phyloP scores from a whole-genome alignment of 2,329 filamentous ascomycete species.

The Colletotrichum orchidophilum region DNA sequence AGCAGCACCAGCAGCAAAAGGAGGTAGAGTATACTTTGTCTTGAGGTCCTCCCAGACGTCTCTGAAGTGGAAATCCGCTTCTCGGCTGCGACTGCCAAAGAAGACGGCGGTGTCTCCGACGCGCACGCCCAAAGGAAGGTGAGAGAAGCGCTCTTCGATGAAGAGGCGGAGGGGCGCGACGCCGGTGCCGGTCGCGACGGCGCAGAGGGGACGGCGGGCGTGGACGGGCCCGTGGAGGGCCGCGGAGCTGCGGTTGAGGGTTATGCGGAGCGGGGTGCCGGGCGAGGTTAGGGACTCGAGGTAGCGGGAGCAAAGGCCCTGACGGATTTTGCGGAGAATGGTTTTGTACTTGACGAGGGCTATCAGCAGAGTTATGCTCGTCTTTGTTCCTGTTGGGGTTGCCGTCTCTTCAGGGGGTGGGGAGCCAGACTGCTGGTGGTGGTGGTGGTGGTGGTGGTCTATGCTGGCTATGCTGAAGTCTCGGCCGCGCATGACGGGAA shows the following conservation, averaged over 20 bases:
- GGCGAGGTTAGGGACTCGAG: constrained; percentile 68
- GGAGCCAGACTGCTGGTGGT: constrained; percentile 29
- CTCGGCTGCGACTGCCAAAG: constrained; percentile 82
- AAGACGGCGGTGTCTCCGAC: constrained; percentile 66
- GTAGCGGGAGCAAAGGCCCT: constrained; percentile 92
- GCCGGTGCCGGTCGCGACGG: constrained; percentile 87
- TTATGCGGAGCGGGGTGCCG: constrained; percentile 69
- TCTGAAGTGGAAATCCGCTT: constrained; percentile 83
- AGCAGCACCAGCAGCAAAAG: constrained; percentile 1
- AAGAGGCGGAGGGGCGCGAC: constrained; percentile 85
- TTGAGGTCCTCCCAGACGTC: constrained; percentile 71
- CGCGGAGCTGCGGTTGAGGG: constrained; percentile 58
- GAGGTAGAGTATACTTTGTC: neutral
- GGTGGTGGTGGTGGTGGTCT: constrained; percentile 50
- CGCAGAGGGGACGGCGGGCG: constrained; percentile 68
- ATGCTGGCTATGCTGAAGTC: constrained; percentile 94
- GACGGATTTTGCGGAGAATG: constrained; percentile 82
- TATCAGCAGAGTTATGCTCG: constrained; percentile 76
- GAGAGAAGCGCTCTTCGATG: constrained; percentile 73
- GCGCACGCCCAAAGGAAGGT: constrained; percentile 33
- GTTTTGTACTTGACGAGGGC: constrained; percentile 94
- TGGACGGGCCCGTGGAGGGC: constrained; percentile 50
- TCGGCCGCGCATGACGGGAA: constrained; percentile 86
- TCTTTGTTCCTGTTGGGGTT: constrained; percentile 32
- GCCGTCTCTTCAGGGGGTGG: no score